A percentile compares a stretch with the other conserved stretches of the same genome.
Evolutionary conservation across 345 rosid species (phyloP).

Genomic region (Rubroshorea leprosula): DNA sequence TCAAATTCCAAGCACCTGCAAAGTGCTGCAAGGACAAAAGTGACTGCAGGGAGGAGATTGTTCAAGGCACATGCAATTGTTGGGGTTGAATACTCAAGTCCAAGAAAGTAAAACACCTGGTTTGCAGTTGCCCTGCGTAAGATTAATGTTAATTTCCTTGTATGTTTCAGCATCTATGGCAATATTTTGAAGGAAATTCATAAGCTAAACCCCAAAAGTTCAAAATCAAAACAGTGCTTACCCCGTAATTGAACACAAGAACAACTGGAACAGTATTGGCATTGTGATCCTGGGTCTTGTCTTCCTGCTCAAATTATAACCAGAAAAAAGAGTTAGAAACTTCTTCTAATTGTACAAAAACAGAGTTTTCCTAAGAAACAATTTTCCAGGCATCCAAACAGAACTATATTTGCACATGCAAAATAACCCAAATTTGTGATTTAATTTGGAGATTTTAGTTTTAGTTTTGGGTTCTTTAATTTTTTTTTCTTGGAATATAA

Average conservation of each 20-base stretch:
- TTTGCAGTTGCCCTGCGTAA: constrained; percentile 58
- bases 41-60: constrained; percentile 71
- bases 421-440: too few relatives aligned
- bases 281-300: constrained; percentile 66
- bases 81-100: constrained; percentile 66
- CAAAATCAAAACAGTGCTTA: constrained; percentile 18
- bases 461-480: too few relatives aligned
- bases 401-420: too few relatives aligned
- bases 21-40: constrained; percentile 70
- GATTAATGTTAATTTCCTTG: neutral
- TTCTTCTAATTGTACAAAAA: too few relatives aligned
- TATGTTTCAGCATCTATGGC: too few relatives aligned
- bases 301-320: constrained; percentile 44
- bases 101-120: constrained; percentile 75
- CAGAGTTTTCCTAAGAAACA: too few relatives aligned
- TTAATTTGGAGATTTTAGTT: too few relatives aligned
- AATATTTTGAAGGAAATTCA: too few relatives aligned
- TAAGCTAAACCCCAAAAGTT: too few relatives aligned
- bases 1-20: constrained; percentile 71
- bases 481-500: too few relatives aligned
- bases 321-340: neutral
- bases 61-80: constrained; percentile 75
- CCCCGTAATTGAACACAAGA: constrained; percentile 89
- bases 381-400: too few relatives aligned
- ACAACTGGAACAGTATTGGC: constrained; percentile 45